Conservation (phyloP, 2,329 filamentous ascomycete species). For the Exophiala lecanii-corni region DNA sequence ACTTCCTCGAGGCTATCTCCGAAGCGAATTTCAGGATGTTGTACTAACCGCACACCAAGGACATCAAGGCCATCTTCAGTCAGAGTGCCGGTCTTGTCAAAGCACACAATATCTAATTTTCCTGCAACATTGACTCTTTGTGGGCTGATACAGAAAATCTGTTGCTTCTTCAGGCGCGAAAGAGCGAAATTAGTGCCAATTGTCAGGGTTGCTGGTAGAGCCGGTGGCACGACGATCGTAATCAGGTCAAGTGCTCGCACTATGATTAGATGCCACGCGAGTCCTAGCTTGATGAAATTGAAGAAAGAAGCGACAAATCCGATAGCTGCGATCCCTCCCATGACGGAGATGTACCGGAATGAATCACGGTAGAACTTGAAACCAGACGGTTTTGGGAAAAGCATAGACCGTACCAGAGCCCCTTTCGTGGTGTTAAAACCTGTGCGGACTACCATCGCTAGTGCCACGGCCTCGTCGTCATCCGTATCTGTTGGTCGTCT, state of each 20-base stretch:
- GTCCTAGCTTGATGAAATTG: slow-evolving; percentile 80
- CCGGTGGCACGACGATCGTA: slow-evolving; percentile 94
- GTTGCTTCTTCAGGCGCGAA: slow-evolving; percentile 74
- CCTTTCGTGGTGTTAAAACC: slow-evolving; percentile 98
- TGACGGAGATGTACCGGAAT: slow-evolving; percentile 95
- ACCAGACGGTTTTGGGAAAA: slow-evolving; percentile 95
- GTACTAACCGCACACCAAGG: slow-evolving; percentile 76
- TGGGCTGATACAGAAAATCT: slow-evolving; percentile 96
- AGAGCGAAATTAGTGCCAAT: slow-evolving; percentile 97
- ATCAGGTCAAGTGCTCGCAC: slow-evolving; percentile 90
- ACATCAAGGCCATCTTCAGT: slow-evolving; percentile 96
- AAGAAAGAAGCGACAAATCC: slow-evolving; percentile 88
- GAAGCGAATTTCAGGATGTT: slow-evolving; percentile 56
- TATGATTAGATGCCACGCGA: slow-evolving; percentile 87
- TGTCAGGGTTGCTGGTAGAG: slow-evolving; percentile 86
- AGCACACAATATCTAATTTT: slow-evolving; percentile 93
- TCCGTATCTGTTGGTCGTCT: slow-evolving; percentile 80
- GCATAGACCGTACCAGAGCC: slow-evolving; percentile 90
- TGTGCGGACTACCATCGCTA: slow-evolving; percentile 88
- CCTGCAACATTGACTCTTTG: slow-evolving; percentile 95
- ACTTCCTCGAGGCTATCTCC: slow-evolving; percentile 69
- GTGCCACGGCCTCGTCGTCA: slow-evolving; percentile 80
- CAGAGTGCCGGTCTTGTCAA: slow-evolving; percentile 97
- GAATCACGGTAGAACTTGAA: slow-evolving; percentile 99
- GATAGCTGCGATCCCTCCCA: slow-evolving; percentile 77